Base-by-base conservation (phyloP, 1,284 basidiomycete species). In the Puccinia triticina region DNA sequence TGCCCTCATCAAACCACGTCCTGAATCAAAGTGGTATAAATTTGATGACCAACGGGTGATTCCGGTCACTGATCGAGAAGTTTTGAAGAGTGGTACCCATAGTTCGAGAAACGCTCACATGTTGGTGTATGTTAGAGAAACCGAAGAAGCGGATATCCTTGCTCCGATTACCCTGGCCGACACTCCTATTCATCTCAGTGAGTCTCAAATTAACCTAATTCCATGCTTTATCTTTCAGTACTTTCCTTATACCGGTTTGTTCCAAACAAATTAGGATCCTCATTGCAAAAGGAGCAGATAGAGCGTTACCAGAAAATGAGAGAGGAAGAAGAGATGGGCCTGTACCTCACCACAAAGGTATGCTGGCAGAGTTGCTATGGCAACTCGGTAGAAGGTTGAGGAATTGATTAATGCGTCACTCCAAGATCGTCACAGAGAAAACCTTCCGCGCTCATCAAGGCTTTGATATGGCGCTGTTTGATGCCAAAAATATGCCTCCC, bases 91-190 rank as follows among this genome's bases (percentile, higher is more conserved):
- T 12, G 92, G 96, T 16, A 93, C 98, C 91, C 99, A 99, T 89
- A 93, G 97, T 80, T 98, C 98, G 88, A 99, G 96, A 43, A 99
- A 99, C 88, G 97, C 97, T 55, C 99, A 99, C 89, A 99, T 99
- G 97, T 90, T 99, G 89, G 97, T 99, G 57, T 99, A 99, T 88
- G 92, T 99, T 77, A 92, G 96, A 79, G 95, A 98, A 87, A 89
- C 89, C 16, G 92, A 91, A 46, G 91, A 94, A 76, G 91, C 93
- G 86, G 94, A 96, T 82, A 91, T 98, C 37, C 89, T 99, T 81
- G 91, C 93, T 64, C 94, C 96, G 0, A 96, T 98, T 88, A 92
- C 91, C 73, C 93, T 95, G 84, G 92, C 92, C 84, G 96, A 99
- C 86, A 99, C 96, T 3, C 97, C 97, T 7, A 87, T 93, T 46